A percentile compares a stretch with the other conserved stretches of the same genome.
These are phyloP conservation scores for Teunomyces cretensis DNA, from an alignment of 805 yeast genomes.

Conservation along the genomic window DNA sequence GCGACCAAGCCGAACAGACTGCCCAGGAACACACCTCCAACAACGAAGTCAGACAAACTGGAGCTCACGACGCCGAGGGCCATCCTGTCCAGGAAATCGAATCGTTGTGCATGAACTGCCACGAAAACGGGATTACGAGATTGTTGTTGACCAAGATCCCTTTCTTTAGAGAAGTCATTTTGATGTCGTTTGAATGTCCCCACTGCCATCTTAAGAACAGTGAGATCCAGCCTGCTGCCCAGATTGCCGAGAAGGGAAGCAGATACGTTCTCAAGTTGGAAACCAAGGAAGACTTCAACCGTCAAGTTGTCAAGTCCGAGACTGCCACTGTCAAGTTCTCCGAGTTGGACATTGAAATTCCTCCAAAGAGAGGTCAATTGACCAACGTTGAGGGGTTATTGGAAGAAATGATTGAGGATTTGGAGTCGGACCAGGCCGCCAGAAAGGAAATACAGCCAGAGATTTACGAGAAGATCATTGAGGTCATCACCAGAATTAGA, in stretches of 20 bases:
- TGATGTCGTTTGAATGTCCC: slow-evolving; percentile 95
- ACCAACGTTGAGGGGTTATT: slow-evolving; percentile 91
- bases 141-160: slow-evolving; percentile 87
- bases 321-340: slow-evolving; percentile 75
- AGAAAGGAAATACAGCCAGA: slow-evolving; percentile 77
- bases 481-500: slow-evolving; percentile 60
- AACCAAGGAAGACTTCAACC: slow-evolving; percentile 67
- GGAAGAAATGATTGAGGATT: slow-evolving; percentile 78
- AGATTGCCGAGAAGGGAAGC: slow-evolving; percentile 85
- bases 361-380: slow-evolving; percentile 90
- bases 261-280: slow-evolving; percentile 71
- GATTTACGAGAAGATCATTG: slow-evolving; percentile 70
- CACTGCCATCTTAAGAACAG: slow-evolving; percentile 90
- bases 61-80: slow-evolving; percentile 80
- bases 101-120: slow-evolving; percentile 95
- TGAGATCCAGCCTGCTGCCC: slow-evolving; percentile 95
- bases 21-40: slow-evolving; percentile 19
- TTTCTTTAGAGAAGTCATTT: slow-evolving; percentile 81
- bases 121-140: slow-evolving; percentile 78
- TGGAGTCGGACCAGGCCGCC: slow-evolving; percentile 75
- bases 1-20: slow-evolving; percentile 39
- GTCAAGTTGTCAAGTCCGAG: slow-evolving; percentile 92
- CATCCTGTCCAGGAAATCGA: slow-evolving; percentile 95
- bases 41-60: slow-evolving; percentile 61
- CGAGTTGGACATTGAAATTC: slow-evolving; percentile 90